phyloP scores from a whole-genome alignment of 192 early-diverging fungal species.

The Phlyctochytrium arcticum region DNA sequence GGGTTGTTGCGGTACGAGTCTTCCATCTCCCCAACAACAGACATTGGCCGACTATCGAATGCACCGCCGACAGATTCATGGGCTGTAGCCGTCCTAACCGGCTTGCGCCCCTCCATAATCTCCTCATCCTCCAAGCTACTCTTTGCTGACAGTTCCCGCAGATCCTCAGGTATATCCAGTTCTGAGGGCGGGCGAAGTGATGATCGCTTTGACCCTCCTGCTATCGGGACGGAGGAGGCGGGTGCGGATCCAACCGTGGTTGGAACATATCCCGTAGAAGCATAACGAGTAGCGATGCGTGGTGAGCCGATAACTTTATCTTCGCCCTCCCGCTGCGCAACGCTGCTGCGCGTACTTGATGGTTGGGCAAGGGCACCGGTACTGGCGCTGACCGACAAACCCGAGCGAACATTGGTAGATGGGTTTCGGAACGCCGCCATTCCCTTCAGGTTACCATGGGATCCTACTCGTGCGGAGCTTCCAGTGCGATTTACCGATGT shows the following conservation, averaged over 20 bases:
- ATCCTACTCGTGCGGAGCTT: neutral
- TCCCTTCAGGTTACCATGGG: neutral
- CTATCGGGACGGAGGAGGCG: neutral
- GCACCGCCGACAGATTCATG: too few relatives aligned
- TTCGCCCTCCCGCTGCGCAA: neutral
- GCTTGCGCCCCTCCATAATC: too few relatives aligned
- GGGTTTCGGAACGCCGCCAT: neutral
- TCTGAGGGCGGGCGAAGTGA: constrained; percentile 11
- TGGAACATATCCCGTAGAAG: constrained; percentile 2
- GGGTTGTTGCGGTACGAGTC: constrained; percentile 30
- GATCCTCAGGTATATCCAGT: neutral
- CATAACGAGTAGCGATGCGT: neutral
- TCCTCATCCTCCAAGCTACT: too few relatives aligned
- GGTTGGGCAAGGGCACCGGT: constrained; percentile 9
- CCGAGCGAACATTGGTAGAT: neutral
- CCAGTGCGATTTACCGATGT: neutral
- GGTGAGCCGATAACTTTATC: neutral
- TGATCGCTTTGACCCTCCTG: constrained; percentile 10
- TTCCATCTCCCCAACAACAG: constrained; percentile 20
- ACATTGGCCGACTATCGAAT: constrained; percentile 19
- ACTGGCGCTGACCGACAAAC: constrained; percentile 12
- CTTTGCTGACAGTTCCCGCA: too few relatives aligned
- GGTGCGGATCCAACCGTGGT: constrained; percentile 12
- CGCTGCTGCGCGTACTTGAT: neutral
- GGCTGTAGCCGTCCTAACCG: too few relatives aligned